phyloP scores from a whole-genome alignment of 1,284 basidiomycete species.

The Apiotrichum gracile region DNA sequence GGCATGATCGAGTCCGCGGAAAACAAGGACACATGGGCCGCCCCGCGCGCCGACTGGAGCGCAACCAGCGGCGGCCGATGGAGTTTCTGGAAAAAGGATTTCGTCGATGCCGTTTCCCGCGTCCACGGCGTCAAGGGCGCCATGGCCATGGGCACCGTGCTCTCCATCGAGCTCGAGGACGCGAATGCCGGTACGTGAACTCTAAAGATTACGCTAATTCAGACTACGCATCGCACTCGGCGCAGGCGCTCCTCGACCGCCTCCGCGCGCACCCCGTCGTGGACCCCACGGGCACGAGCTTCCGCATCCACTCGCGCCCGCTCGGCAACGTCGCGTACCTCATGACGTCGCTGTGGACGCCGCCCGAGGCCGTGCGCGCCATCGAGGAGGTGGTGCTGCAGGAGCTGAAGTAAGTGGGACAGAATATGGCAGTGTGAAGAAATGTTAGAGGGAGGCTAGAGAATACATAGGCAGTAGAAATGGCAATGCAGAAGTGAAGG shows the following conservation, averaged over 20 bases:
- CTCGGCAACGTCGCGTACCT: conserved; percentile 91
- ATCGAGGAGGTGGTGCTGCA: conserved; percentile 37
- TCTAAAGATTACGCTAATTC: conserved; percentile 6
- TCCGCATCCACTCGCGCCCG: conserved; percentile 79
- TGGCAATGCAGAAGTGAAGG: too few species aligned
- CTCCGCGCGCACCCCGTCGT: conserved; percentile 22
- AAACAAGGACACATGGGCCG: conserved; percentile 54
- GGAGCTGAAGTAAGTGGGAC: conserved; percentile 5
- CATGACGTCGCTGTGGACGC: conserved; percentile 69
- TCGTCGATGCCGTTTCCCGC: conserved; percentile 61
- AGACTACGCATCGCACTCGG: conserved; percentile 73
- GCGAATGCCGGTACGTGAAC: conserved; percentile 52
- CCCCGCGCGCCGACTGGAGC: conserved; percentile 53
- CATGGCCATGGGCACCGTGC: conserved; percentile 84
- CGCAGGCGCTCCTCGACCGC: conserved; percentile 55
- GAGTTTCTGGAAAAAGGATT: conserved; percentile 81
- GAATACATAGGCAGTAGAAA: neutral
- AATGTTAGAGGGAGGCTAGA: neutral
- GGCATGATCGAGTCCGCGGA: conserved; percentile 57
- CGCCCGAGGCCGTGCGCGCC: conserved; percentile 32
- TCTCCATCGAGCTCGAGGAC: conserved; percentile 72
- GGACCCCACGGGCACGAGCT: conserved; percentile 41
- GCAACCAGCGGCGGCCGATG: conserved; percentile 58
- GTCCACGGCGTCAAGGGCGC: conserved; percentile 60
- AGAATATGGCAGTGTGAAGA: neutral